These are phyloP conservation scores for Polyplosphaeria fusca DNA, from an alignment of 495 filamentous ascomycete genomes.

Conservation along the genomic window DNA sequence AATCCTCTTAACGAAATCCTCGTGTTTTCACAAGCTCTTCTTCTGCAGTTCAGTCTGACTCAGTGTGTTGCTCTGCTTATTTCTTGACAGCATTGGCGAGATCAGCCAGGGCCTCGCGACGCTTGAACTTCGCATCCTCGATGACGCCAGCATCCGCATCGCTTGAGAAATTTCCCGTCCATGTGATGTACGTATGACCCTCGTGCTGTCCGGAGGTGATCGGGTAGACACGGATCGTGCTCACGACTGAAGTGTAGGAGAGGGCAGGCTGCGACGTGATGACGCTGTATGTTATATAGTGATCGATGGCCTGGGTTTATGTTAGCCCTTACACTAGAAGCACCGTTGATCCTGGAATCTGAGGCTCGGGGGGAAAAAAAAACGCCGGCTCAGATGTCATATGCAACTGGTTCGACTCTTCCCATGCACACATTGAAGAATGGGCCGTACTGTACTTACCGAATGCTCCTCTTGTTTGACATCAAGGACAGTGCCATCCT, in stretches of 20 bases:
- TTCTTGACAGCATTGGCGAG: constrained; percentile 50
- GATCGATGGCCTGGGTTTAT: constrained; percentile 64
- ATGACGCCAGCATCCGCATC: constrained; percentile 68
- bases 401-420: too few relatives aligned
- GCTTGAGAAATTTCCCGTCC: constrained; percentile 63
- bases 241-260: constrained; percentile 58
- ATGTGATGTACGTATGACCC: constrained; percentile 60
- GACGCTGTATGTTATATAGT: constrained; percentile 67
- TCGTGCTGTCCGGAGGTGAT: constrained; percentile 59
- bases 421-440: too few relatives aligned
- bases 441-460: constrained; percentile 47
- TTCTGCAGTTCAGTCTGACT: too few relatives aligned
- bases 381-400: too few relatives aligned
- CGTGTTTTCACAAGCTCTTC: too few relatives aligned
- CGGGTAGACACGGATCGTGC: constrained; percentile 58
- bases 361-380: too few relatives aligned
- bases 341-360: not conserved
- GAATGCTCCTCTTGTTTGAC: constrained; percentile 72
- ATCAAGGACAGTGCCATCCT: constrained; percentile 60
- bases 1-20: too few relatives aligned
- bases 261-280: constrained; percentile 60
- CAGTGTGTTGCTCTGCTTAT: too few relatives aligned
- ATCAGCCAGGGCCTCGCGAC: constrained; percentile 62
- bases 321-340: not conserved
- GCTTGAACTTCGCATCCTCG: constrained; percentile 70